Evolutionary conservation across 306 rosid genomes (phyloP).

Genomic region (peach (Prunus persica)): Prunus_persica_NCBIv2 NC_034009.1:35570501-35571000

Average conservation of each 20-base stretch:
- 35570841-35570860: neutral
- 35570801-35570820: neutral
- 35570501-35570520: conserved; percentile 59
- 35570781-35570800: neutral
- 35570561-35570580: conserved; percentile 56
- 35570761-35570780: neutral
- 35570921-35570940: neutral
- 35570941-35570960: conserved; percentile 4
- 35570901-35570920: neutral
- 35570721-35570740: neutral
- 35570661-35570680: neutral
- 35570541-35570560: conserved; percentile 31
- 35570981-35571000: too few species aligned
- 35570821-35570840: neutral
- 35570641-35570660: neutral
- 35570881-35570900: neutral
- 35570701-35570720: neutral
- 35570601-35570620: neutral
- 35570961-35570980: neutral
- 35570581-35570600: conserved; percentile 48
- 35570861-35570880: neutral
- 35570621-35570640: neutral
- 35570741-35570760: neutral
- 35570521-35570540: conserved; percentile 41
- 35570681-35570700: neutral